phyloP scores from a whole-genome alignment of 345 rosid genomes.

The rapeseed (Brassica napus) region DNA sequence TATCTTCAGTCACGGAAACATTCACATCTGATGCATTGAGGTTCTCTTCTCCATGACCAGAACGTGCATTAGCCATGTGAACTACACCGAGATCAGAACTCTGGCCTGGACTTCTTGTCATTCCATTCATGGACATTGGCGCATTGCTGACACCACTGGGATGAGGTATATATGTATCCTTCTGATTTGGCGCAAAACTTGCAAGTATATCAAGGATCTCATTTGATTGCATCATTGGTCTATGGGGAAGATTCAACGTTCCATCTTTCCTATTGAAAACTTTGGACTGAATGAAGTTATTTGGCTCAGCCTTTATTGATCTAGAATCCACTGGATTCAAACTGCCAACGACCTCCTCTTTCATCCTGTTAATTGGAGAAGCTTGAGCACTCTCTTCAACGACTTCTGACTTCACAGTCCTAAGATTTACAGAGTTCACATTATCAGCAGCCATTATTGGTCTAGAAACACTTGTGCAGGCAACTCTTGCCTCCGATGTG shows the following conservation, averaged over 20 bases:
- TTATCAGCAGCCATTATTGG: constrained; percentile 31
- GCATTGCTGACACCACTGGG: constrained; percentile 15
- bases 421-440: constrained; percentile 27
- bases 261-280: constrained; percentile 37
- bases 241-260: constrained; percentile 28
- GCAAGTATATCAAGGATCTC: constrained; percentile 23
- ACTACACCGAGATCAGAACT: constrained; percentile 10
- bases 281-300: constrained; percentile 39
- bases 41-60: constrained; percentile 34
- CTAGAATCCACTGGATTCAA: constrained; percentile 36
- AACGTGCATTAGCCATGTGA: constrained; percentile 12
- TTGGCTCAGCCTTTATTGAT: constrained; percentile 57
- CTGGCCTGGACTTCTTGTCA: constrained; percentile 21
- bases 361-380: constrained; percentile 38
- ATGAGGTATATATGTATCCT: constrained; percentile 20
- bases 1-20: constrained; percentile 38
- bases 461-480: constrained; percentile 23
- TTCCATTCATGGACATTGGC: constrained; percentile 36
- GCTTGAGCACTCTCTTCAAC: constrained; percentile 46
- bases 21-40: constrained; percentile 34
- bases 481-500: constrained; percentile 15
- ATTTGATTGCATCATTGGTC: constrained; percentile 21
- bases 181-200: constrained; percentile 33
- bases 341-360: constrained; percentile 46
- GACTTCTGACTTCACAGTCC: constrained; percentile 62